phyloP scores from a whole-genome alignment of 2,329 filamentous ascomycete genomes.

The Exophiala spinifera region DNA sequence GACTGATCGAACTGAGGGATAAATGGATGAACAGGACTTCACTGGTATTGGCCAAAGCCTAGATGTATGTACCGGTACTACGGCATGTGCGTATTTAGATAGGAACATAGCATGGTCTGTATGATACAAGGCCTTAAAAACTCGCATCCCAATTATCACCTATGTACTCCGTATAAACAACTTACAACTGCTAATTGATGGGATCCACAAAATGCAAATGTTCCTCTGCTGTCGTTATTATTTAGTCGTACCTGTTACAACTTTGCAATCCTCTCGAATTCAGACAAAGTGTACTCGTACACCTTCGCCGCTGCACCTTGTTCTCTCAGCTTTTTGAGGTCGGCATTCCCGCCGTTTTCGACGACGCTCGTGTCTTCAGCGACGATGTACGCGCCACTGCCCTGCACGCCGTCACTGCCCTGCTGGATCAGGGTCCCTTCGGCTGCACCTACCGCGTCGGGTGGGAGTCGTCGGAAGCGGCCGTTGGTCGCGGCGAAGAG shows the following conservation, averaged over 20 bases:
- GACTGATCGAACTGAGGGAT: no score
- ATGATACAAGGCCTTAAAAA: no score
- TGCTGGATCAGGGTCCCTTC: slow-evolving; percentile 23
- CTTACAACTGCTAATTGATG: no score
- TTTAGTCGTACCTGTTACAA: not conserved
- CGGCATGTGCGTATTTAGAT: no score
- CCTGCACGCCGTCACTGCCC: slow-evolving; percentile 29
- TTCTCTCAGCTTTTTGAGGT: slow-evolving; percentile 33
- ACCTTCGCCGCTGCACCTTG: slow-evolving; percentile 32
- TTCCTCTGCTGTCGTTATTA: no score
- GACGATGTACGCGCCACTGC: slow-evolving; percentile 32
- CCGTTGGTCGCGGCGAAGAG: slow-evolving; percentile 42
- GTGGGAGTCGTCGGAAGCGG: slow-evolving; percentile 29
- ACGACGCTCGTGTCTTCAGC: slow-evolving; percentile 30
- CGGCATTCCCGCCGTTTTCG: slow-evolving; percentile 20
- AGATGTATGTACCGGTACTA: no score
- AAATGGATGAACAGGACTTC: no score
- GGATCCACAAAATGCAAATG: no score
- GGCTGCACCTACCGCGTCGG: slow-evolving; percentile 14
- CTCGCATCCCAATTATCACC: no score
- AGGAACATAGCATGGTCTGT: no score
- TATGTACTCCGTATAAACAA: no score
- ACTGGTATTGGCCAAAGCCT: no score
- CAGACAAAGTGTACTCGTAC: slow-evolving; percentile 32
- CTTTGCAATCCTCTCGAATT: slow-evolving; percentile 22